Evolutionary conservation across 1,139 yeast genomes (phyloP).

Genomic region (Yamadazyma oceani): DNA sequence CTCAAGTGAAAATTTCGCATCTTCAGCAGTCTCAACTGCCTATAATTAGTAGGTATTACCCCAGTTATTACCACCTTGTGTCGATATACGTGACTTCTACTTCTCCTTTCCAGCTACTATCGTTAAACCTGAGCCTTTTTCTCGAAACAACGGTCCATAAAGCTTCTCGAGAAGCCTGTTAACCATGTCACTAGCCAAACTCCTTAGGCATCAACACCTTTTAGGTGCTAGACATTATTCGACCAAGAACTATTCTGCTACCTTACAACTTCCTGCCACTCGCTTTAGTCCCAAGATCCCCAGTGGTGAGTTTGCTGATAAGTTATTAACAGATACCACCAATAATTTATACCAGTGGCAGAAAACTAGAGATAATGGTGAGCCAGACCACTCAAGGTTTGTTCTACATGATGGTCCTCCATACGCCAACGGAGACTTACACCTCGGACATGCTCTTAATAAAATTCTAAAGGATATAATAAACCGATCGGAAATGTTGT

Average conservation of each 20-base stretch:
- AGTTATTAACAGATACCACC: slow-evolving; percentile 29
- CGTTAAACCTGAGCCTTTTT: no score
- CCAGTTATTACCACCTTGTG: no score
- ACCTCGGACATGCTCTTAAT: slow-evolving; percentile 91
- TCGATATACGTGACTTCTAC: no score
- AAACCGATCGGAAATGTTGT: slow-evolving; percentile 64
- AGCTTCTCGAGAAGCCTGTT: no score
- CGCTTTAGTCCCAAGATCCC: slow-evolving; percentile 45
- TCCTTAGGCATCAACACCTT: no score
- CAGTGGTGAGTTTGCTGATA: slow-evolving; percentile 24
- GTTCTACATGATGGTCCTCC: slow-evolving; percentile 97
- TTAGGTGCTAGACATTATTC: background rate
- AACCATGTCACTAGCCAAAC: no score
- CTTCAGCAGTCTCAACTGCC: no score
- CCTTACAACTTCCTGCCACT: slow-evolving; percentile 43
- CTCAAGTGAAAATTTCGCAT: no score
- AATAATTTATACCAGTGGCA: slow-evolving; percentile 39
- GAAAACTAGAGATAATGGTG: slow-evolving; percentile 17
- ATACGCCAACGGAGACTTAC: slow-evolving; percentile 92
- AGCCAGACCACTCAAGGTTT: slow-evolving; percentile 32
- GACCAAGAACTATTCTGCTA: slow-evolving; percentile 25
- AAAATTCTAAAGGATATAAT: slow-evolving; percentile 86
- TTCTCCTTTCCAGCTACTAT: no score
- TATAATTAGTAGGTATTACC: no score
- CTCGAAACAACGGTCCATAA: no score